Percentiles rank a stretch among this genome's conserved stretches.
Evolutionary conservation across 2,329 filamentous ascomycete genomes (phyloP).

Genomic region (Fusarium liriodendri): DNA sequence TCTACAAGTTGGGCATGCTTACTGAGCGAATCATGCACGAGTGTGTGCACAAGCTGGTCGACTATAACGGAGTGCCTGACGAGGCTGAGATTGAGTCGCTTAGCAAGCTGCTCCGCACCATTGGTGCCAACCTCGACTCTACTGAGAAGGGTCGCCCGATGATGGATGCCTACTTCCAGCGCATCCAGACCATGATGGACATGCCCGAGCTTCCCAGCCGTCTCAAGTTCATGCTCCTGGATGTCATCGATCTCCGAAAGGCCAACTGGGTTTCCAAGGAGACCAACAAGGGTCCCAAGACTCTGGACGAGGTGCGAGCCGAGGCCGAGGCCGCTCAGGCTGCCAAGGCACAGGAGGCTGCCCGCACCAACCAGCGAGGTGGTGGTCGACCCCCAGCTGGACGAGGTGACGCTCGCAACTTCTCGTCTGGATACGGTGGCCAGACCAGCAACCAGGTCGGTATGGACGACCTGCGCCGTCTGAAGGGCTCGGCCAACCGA

Average conservation of each 20-base stretch:
- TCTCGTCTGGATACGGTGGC: slow-evolving; percentile 78
- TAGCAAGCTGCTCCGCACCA: slow-evolving; percentile 90
- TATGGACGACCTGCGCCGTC: slow-evolving; percentile 89
- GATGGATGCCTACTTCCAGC: slow-evolving; percentile 94
- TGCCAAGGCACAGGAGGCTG: slow-evolving; percentile 82
- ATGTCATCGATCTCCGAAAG: slow-evolving; percentile 86
- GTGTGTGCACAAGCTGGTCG: slow-evolving; percentile 96
- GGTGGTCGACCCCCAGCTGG: slow-evolving; percentile 78
- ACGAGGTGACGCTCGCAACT: slow-evolving; percentile 88
- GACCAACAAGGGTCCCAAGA: slow-evolving; percentile 94
- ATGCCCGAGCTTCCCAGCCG: slow-evolving; percentile 86
- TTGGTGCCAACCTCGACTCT: slow-evolving; percentile 86
- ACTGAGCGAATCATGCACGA: slow-evolving; percentile 99
- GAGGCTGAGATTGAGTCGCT: slow-evolving; percentile 97
- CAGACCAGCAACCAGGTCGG: slow-evolving; percentile 86
- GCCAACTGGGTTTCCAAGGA: slow-evolving; percentile 88
- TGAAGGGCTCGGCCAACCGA: slow-evolving; percentile 73
- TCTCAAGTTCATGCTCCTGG: slow-evolving; percentile 96
- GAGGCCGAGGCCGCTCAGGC: slow-evolving; percentile 82
- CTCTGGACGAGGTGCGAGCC: slow-evolving; percentile 89
- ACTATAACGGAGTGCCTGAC: slow-evolving; percentile 92
- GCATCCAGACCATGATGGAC: slow-evolving; percentile 85
- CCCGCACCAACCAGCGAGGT: slow-evolving; percentile 72
- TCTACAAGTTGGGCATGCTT: slow-evolving; percentile 98
- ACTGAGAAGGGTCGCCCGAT: slow-evolving; percentile 85